phyloP scores from a whole-genome alignment of 495 filamentous ascomycete species.

The Hamigera avellanea region DNA sequence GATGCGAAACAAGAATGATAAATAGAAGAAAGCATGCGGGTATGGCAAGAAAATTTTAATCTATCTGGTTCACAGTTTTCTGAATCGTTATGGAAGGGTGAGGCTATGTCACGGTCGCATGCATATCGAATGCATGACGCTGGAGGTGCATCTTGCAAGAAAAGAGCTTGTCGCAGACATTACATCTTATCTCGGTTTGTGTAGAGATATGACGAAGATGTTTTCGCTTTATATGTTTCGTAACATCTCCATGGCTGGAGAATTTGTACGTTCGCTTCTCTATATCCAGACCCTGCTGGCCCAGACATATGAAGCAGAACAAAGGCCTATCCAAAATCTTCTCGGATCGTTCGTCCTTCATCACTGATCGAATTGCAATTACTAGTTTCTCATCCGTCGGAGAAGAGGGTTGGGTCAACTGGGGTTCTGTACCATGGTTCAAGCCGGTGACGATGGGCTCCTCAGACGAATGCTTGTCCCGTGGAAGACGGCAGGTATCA shows the following conservation, averaged over 20 bases:
- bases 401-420: constrained; percentile 6
- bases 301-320: constrained; percentile 29
- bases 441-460: constrained; percentile 5
- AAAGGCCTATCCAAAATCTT: constrained; percentile 20
- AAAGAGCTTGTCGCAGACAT: constrained; percentile 12
- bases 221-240: constrained; percentile 32
- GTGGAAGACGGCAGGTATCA: constrained; percentile 11
- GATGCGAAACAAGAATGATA: too few relatives aligned
- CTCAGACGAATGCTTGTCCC: constrained; percentile 11
- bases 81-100: too few relatives aligned
- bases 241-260: constrained; percentile 19
- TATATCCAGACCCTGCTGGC: constrained; percentile 17
- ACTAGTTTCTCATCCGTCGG: constrained; percentile 9
- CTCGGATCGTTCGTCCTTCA: constrained; percentile 16
- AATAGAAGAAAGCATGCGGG: too few relatives aligned
- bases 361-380: constrained; percentile 15
- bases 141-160: constrained; percentile 9
- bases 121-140: constrained; percentile 10
- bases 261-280: constrained; percentile 18
- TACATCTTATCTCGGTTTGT: constrained; percentile 7
- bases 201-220: constrained; percentile 17
- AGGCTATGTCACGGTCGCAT: constrained; percentile 14
- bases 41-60: too few relatives aligned
- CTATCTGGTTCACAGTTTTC: too few relatives aligned
- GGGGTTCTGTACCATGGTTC: too few relatives aligned